phyloP scores from a whole-genome alignment of 495 filamentous ascomycete species.

The Alectoria sarmentosa region DNA sequence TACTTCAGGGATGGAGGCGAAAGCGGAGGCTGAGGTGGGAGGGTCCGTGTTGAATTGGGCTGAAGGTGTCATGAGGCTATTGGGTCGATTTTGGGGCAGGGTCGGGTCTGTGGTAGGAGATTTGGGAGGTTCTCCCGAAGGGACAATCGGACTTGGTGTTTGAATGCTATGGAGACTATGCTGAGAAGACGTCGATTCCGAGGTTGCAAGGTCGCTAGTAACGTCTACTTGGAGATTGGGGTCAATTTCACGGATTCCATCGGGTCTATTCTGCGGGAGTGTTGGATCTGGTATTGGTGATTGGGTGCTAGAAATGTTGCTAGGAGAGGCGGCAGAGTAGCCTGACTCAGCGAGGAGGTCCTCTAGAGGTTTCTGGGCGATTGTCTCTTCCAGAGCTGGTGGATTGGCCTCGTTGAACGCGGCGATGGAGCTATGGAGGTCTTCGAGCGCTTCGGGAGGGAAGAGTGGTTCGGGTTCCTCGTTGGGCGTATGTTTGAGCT shows the following conservation, averaged over 20 bases:
- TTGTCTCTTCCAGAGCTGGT: slow-evolving; percentile 3
- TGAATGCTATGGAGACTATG: neutral
- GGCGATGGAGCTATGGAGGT: neutral
- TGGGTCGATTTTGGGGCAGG: slow-evolving; percentile 62
- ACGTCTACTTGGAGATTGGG: neutral
- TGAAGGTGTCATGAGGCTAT: slow-evolving; percentile 20
- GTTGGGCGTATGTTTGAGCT: neutral
- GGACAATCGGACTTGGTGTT: neutral
- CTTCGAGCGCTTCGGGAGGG: neutral
- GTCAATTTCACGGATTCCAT: neutral
- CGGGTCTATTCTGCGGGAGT: neutral
- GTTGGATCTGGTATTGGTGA: neutral
- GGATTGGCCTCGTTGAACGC: neutral
- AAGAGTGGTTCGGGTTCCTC: neutral
- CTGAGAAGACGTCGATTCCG: neutral
- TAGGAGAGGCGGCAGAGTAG: neutral
- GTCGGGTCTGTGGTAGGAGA: slow-evolving; percentile 51
- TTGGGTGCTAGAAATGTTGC: neutral
- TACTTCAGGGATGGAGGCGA: neutral
- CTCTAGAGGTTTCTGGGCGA: neutral
- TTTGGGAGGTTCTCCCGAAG: neutral
- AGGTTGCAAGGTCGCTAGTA: neutral
- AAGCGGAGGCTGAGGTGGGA: neutral
- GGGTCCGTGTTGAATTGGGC: neutral
- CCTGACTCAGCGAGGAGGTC: neutral